Conservation (phyloP, 2,329 filamentous ascomycete genomes). For the Phialophora tarda region DNA sequence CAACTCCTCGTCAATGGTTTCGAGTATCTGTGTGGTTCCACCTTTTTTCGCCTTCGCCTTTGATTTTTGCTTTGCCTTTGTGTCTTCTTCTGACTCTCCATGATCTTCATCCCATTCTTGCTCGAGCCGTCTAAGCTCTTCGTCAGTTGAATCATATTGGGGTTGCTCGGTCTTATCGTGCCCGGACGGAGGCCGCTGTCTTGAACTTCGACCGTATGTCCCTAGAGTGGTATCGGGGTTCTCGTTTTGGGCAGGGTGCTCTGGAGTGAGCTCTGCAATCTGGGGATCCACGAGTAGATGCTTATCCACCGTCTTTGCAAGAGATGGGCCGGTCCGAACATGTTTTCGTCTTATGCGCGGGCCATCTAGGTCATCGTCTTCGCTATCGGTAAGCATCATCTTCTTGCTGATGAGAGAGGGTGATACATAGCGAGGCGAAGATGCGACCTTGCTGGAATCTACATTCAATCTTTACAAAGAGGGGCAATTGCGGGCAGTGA, state of each 20-base stretch:
- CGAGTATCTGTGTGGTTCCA: constrained; percentile 59
- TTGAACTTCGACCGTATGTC: constrained; percentile 8
- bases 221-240: constrained; percentile 13
- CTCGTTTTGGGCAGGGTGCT: constrained; percentile 10
- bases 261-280: not conserved
- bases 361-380: constrained; percentile 35
- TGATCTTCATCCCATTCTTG: constrained; percentile 26
- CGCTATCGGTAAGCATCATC: constrained; percentile 35
- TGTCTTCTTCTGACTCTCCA: not conserved
- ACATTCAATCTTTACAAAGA: not conserved
- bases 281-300: constrained; percentile 1
- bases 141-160: constrained; percentile 29
- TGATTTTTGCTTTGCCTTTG: constrained; percentile 10
- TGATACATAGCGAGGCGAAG: not conserved
- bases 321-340: not conserved
- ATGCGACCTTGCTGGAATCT: not conserved
- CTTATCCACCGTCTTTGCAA: constrained; percentile 15
- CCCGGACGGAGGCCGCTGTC: constrained; percentile 11
- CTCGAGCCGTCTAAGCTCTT: constrained; percentile 23
- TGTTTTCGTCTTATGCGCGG: constrained; percentile 20
- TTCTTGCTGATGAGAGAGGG: not conserved
- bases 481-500: not conserved
- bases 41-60: constrained; percentile 64
- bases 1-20: constrained; percentile 52
- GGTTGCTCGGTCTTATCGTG: not conserved